phyloP scores from a whole-genome alignment of 805 yeast genomes.

The Lipomyces yamanashiensis region DNA sequence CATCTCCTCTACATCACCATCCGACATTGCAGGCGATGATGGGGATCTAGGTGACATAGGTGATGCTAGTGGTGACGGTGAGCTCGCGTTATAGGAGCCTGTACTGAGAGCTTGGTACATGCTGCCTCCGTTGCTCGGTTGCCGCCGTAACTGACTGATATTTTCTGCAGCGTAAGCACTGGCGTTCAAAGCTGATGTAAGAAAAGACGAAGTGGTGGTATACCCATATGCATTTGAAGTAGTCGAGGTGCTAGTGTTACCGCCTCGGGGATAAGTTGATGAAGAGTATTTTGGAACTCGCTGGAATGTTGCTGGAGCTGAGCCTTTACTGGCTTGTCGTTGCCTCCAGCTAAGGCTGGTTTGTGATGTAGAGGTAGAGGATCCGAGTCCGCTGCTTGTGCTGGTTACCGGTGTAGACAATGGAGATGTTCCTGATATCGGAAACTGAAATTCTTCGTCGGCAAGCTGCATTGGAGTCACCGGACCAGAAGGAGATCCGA shows the following conservation, averaged over 20 bases:
- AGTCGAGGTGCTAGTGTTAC: not conserved
- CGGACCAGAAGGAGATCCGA: constrained; percentile 34
- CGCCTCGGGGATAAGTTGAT: not conserved
- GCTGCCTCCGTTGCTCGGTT: not conserved
- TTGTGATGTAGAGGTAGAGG: not conserved
- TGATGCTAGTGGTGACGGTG: constrained; percentile 6
- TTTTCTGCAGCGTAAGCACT: constrained; percentile 13
- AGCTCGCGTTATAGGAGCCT: not conserved
- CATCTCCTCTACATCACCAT: constrained; percentile 9
- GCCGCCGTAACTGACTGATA: not conserved
- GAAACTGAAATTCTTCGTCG: constrained; percentile 34
- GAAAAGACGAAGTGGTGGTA: constrained; percentile 11
- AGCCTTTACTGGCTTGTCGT: not conserved
- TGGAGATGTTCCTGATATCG: constrained; percentile 5
- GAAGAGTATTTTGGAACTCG: not conserved
- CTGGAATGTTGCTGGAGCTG: not conserved
- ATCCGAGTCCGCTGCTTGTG: not conserved
- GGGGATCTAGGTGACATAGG: constrained; percentile 6
- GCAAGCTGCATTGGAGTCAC: constrained; percentile 37
- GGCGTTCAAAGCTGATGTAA: constrained; percentile 7
- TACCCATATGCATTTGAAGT: not conserved
- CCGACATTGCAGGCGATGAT: constrained; percentile 1
- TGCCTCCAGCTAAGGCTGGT: not conserved
- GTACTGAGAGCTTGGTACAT: not conserved
- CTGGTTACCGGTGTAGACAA: not conserved